Conservation (phyloP, 345 rosid genomes). For the Ailanthus altissimus region DNA sequence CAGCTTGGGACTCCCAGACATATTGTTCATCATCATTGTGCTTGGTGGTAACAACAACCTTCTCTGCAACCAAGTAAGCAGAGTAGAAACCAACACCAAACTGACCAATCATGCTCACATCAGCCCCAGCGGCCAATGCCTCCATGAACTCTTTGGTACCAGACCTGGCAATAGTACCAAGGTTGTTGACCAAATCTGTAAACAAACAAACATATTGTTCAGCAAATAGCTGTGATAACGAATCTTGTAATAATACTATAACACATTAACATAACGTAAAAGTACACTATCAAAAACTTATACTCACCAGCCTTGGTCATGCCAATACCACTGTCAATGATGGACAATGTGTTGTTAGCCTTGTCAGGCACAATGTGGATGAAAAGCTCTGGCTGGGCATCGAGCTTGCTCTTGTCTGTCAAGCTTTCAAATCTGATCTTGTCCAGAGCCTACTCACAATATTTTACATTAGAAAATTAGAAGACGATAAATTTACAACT, state of each 20-base stretch:
- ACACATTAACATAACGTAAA: neutral
- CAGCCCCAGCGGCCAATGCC: constrained; percentile 85
- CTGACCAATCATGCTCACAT: constrained; percentile 90
- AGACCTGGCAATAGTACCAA: constrained; percentile 88
- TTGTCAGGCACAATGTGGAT: constrained; percentile 85
- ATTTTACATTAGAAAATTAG: neutral
- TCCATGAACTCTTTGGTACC: constrained; percentile 94
- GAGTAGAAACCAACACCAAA: constrained; percentile 90
- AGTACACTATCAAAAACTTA: neutral
- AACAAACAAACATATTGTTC: neutral
- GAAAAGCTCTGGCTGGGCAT: constrained; percentile 79
- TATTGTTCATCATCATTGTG: constrained; percentile 90
- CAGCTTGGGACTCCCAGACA: constrained; percentile 93
- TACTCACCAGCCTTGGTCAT: constrained; percentile 88
- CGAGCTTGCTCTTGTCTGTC: constrained; percentile 90
- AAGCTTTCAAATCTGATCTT: constrained; percentile 85
- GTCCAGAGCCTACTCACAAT: constrained; percentile 62
- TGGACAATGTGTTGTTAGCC: constrained; percentile 58
- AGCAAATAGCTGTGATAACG: no score
- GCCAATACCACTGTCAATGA: constrained; percentile 79
- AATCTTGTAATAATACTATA: neutral
- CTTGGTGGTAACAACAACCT: constrained; percentile 72
- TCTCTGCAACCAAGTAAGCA: constrained; percentile 80
- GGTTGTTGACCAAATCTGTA: constrained; percentile 81
- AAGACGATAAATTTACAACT: neutral